These are phyloP conservation scores for Jimgerdemannia lactiflua DNA, from an alignment of 192 early-diverging fungal genomes.

Conservation along the genomic window DNA sequence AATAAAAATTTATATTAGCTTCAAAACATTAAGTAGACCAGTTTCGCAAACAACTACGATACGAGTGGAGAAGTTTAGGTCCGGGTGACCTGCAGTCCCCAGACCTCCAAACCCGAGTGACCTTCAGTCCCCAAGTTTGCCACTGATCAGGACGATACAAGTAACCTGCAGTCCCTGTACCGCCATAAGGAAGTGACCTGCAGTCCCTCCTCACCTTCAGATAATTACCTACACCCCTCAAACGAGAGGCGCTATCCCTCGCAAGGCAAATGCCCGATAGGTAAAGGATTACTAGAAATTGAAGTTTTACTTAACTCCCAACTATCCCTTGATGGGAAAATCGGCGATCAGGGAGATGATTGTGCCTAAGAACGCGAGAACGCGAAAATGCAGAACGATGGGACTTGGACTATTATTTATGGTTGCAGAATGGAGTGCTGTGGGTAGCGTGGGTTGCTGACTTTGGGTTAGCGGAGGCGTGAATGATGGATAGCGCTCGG, in stretches of 20 bases:
- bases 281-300: constrained; percentile 10
- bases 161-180: constrained; percentile 1
- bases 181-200: constrained; percentile 15
- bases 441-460: too few species aligned
- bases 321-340: constrained; percentile 15
- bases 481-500: too few species aligned
- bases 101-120: constrained; percentile 23
- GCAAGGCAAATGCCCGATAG: constrained; percentile 13
- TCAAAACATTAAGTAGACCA: constrained; percentile 6
- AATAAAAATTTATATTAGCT: constrained; percentile 5
- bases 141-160: background rate
- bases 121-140: constrained; percentile 22
- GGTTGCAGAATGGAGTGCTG: too few species aligned
- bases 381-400: too few species aligned
- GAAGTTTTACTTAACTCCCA: background rate
- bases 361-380: too few species aligned
- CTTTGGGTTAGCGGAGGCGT: too few species aligned
- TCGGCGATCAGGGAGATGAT: too few species aligned
- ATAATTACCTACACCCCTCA: constrained; percentile 15
- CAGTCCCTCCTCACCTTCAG: constrained; percentile 16
- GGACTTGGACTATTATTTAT: too few species aligned
- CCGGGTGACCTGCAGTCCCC: constrained; percentile 18
- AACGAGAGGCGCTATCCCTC: constrained; percentile 16
- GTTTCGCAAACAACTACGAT: background rate
- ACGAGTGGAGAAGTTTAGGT: constrained; percentile 16